phyloP scores from a whole-genome alignment of 2,329 filamentous ascomycete genomes.

The Neoascochyta sp. region DNA sequence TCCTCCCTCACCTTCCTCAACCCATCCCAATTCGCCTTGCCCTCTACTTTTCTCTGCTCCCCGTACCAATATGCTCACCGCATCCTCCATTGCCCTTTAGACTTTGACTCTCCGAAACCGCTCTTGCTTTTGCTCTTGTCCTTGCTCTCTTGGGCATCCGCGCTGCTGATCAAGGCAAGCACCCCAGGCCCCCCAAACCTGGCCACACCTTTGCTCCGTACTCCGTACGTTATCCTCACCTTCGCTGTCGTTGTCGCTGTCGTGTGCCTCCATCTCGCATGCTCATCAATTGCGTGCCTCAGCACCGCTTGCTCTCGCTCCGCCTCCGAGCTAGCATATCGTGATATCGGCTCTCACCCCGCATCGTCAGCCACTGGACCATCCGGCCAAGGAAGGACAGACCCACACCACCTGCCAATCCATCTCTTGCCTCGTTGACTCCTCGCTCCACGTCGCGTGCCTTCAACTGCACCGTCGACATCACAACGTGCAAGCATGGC shows the following conservation, averaged over 20 bases:
- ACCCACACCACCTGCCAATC: constrained; percentile 7
- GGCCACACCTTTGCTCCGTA: too few relatives aligned
- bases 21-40: constrained; percentile 10
- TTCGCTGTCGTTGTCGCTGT: too few relatives aligned
- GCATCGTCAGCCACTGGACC: constrained; percentile 7
- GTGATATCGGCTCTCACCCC: constrained; percentile 5
- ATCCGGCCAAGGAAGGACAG: constrained; percentile 8
- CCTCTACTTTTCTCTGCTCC: constrained; percentile 6
- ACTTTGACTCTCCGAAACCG: constrained; percentile 10
- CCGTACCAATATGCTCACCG: constrained; percentile 16
- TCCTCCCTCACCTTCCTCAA: constrained; percentile 14
- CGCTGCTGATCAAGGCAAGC: constrained; percentile 24
- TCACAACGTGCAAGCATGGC: constrained; percentile 37
- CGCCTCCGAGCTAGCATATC: too few relatives aligned
- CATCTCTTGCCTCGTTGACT: constrained; percentile 6
- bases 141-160: constrained; percentile 15
- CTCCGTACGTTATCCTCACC: too few relatives aligned
- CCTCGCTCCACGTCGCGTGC: constrained; percentile 23
- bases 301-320: too few relatives aligned
- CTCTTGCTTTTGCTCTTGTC: constrained; percentile 10
- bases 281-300: too few relatives aligned
- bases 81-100: constrained; percentile 26
- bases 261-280: too few relatives aligned
- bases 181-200: too few relatives aligned
- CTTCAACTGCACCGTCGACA: constrained; percentile 19